phyloP scores from a whole-genome alignment of 2,329 filamentous ascomycete species.

The Botrytis galanthina region DNA sequence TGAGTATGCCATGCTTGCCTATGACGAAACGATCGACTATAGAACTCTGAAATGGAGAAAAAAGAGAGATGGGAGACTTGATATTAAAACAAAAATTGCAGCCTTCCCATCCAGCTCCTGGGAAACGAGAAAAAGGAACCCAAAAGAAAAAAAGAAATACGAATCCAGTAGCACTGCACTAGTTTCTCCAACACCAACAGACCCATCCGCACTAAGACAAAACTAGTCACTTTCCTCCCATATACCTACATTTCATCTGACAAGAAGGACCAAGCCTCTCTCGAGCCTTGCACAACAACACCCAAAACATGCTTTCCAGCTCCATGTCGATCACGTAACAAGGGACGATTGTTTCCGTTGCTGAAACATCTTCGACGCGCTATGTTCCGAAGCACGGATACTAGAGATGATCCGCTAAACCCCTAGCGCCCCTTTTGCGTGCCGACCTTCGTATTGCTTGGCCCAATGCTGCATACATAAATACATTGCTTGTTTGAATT shows the following conservation, averaged over 20 bases:
- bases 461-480: neutral
- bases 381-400: conserved; percentile 1
- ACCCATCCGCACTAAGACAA: neutral
- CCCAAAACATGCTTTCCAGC: neutral
- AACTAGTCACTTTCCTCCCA: neutral
- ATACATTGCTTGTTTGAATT: neutral
- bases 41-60: neutral
- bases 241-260: neutral
- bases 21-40: neutral
- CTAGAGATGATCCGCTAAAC: neutral
- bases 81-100: neutral
- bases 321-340: neutral
- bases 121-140: neutral
- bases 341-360: conserved; percentile 1
- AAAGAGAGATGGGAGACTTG: neutral
- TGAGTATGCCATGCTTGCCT: conserved; percentile 15
- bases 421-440: neutral
- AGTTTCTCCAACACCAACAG: neutral
- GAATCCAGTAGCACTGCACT: neutral
- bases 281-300: neutral
- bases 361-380: neutral
- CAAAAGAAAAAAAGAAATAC: neutral
- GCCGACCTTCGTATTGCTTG: neutral
- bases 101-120: neutral
- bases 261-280: neutral